Evolutionary conservation across 352 stramenopile genomes (phyloP), one percentile per base, ranked within the genome.

Genomic region (Phytophthora citrophthora): DNA sequence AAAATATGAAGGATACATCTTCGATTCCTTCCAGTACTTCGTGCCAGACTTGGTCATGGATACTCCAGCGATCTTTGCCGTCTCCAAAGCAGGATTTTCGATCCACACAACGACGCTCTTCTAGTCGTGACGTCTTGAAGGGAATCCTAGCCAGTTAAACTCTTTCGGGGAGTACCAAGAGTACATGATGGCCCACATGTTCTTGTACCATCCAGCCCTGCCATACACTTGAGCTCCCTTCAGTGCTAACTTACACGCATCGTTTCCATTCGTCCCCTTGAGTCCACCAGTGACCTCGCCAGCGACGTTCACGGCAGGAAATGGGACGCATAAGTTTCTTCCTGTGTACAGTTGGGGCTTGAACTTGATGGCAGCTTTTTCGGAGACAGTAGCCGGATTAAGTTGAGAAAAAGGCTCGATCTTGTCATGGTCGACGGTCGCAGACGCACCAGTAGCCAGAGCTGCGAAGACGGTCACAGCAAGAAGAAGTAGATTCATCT

Each of bases 81-180:
- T 29, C 13, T 48, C 38, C 12, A 36, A 12, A 4, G n/a, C 38
- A 12, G 31, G 47, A 8, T 57, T n/a, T 11, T 56, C 23, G 16
- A 64, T 50, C 56, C 56, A 64, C 23, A 64, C 38, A 20, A 64
- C 39, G 2, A 54, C 47, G 12, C 11, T 56, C 23, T 31, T 31
- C 56, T 47, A 64, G 47, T 52, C 38, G 29, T 64, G 56, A 29
- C 56, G 56, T 29, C 23, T n/a, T 4, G 31, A 5, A 4, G 43
- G 29, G 20, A 40, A 54, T 3, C 18, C 20, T 8, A 20, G 6
- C 54, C 32, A 48, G 27, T 9, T 11, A 15, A 54, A 51, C 8
- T 38, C 34, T 47, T 64, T 64, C 12, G 46, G 46, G 26, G 56
- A 64, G 36, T 64, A 64, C 55, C 55, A 64, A 5, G 34, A 23